Evolutionary conservation across 148 eudicot species (phyloP), one percentile per base, ranked within the genome.

Genomic region (Chenopodium album): DNA sequence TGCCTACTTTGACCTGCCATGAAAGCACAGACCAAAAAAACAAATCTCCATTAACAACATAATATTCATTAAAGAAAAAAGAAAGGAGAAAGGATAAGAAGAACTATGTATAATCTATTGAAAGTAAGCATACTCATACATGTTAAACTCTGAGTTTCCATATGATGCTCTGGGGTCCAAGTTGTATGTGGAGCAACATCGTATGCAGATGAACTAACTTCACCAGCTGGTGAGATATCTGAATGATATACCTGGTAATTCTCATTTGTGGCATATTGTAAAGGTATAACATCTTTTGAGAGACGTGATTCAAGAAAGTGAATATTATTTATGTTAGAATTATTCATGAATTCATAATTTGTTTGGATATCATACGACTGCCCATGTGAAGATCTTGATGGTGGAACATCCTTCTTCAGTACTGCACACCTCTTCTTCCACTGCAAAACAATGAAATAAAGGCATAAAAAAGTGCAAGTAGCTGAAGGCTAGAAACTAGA

Each of bases 221-320:
- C 87, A 46, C 82, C 73, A 82, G 65, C 86, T 70, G 81, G 77
- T 83, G 90, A 84, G 23, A 79, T 65, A 79, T 88, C 94, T 87
- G 94, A 87, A 71, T 80, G 64, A 66, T 80, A 84, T 66, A 87
- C 92, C 96, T 90, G 97, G 85, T 88, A 80, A 86, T 90, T 90
- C 99, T 95, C 93, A 92, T 90, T 91, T 80, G 99, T 95, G 87
- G 86, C 79, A 82, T 86, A 84, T 88, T 87, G 99, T 95, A 95
- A 93, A 95, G 99, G 99, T 84, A 89, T 76, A 95, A 95, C 99
- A 93, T 81, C 83, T 82, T 93, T 88, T 65, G 89, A 78, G 83
- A 87, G 46, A 83, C 23, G 83, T 76, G 91, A 84, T 62, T 84
- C 80, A 85, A 82, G 75, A 89, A 88, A 85, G 62, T 83, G 86